Evolutionary conservation across 1,284 basidiomycete genomes (phyloP), one percentile per base, ranked within the genome.

Genomic region (Fistulina hepatica): DNA sequence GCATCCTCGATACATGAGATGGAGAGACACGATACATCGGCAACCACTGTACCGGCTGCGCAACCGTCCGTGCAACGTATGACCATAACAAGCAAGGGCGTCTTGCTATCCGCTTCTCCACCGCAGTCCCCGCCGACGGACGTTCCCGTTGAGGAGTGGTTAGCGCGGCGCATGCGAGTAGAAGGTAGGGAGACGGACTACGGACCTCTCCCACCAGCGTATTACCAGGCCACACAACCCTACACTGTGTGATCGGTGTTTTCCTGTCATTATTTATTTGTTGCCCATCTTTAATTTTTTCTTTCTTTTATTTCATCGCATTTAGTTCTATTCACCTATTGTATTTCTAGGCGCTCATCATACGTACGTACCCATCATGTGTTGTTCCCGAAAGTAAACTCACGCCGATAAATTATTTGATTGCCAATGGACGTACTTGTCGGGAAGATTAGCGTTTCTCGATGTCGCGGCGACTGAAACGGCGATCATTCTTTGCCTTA

Each of bases 221-320:
- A 31, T 13, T 11, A 13, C 15, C 28, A 31, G 10, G 28, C 27
- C n/a, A 30, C 27, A 16, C 27, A 30, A 16, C 27, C 27, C n/a
- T 30, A 13, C 27, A 30, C n/a, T 30, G n/a, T 12, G n/a, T 30
- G 27, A 30, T 30, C 6, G 6, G n/a, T 25, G n/a, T n/a, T n/a
- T n/a, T n/a, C n/a, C n/a, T n/a, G n/a, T n/a, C n/a, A n/a, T 30
- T 30, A 30, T 30, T 30, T 30, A 30, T 30, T 30, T 25, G n/a
- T 25, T 25, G n/a, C n/a, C n/a, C n/a, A n/a, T n/a, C n/a, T n/a
- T n/a, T n/a, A n/a, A n/a, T 28, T 34, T 27, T 35, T 34, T 35
- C 44, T 37, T 47, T 37, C 21, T 22, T 36, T 48, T 43, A 37
- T 33, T 41, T 43, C 48, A 13, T 50, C 54, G 33, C 34, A 50